Evolutionary conservation across 257 asterid species (phyloP), one percentile per base, ranked within the genome.

Genomic region (Galeopsis tetrahit): DNA sequence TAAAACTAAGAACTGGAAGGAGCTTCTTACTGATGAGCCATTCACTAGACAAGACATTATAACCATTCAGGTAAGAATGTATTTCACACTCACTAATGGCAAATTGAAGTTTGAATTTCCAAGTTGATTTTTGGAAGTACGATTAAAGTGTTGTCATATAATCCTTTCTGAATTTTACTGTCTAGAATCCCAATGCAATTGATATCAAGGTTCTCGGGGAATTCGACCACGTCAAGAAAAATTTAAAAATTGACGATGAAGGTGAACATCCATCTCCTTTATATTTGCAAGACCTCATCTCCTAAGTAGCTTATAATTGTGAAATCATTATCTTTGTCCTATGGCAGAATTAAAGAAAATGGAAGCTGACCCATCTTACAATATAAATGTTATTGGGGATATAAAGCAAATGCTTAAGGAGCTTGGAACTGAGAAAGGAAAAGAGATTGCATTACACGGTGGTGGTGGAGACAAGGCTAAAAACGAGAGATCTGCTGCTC

Each of bases 391-490:
- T 57, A 82, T 67, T 63, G 98, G 98, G 73, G 97, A 95, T 73
- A 84, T 95, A 72, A 92, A 90, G 78, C 96, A 85, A 81, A 87
- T 92, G 98, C 88, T 95, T 9, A 84, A 87, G 86, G 98, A 92
- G 80, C 98, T 92, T 73, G 98, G 97, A 64, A 92, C 96, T 63
- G 99, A 95, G 70, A 90, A 81, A 9, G 99, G 84, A 6, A 92
- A 90, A 87, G 97, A 95, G 81, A 92, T 95, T 69, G 98, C 98
- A 51, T 73, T 90, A 80, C 96, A 82, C 72, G 99, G 99, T 71
- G 98, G 99, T n/a, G 99, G 99, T 61, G 98, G 99, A 68, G 92
- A 72, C 84, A 92, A 92, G 85, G 99, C 97, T 56, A 83, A 67
- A 64, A 81, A 80, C 66, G 94, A 92, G 86, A 88, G 98, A 79